Base-by-base conservation (phyloP, 495 filamentous ascomycete genomes). In the Talaromyces thailandensis region DNA sequence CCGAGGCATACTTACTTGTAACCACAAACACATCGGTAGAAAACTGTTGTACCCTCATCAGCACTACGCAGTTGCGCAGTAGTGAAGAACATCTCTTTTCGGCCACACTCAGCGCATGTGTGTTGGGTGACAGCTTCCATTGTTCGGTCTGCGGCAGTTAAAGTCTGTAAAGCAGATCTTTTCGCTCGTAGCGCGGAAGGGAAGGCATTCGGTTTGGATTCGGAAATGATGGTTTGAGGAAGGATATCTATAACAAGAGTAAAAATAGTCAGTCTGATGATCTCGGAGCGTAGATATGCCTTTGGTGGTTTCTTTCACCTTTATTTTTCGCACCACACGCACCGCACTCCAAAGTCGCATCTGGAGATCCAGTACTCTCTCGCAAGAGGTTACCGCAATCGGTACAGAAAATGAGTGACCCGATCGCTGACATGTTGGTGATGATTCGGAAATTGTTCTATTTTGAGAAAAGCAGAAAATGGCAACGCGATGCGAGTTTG, bases 381-480 rank as follows among this genome's bases (percentile, higher is more conserved):
- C 94, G 90, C 52, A 98, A 82, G 2, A 97, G 82, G 73, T 96
- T 93, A 53, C 93, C 93, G 72, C 93, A 96, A 71, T 92, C 91
- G 18, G 85, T 91, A 76, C 94, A 97, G 76, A 98, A 98, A 45
- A 96, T 85, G 31, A 96, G 79, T 29, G 92, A 94, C 25, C 92
- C 93, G 64, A 96, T 90, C 9, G 87, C 84, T 62, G 93, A 86
- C 92, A 96, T 96, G 29, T 64, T 76, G 35, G 12, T 23, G 11
- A 57, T 3, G 25, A 31, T 7, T 1, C 18, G 23, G 58, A n/a
- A n/a, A n/a, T 26, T 37, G 51, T 57, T 32, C 11, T 63, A 50
- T 24, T 8, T 9, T 48, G 50, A 57, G 52, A 58, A 58, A 57
- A 28, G 9, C 11, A 25, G 21, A 58, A 11, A 28, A 21, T 37